Base-by-base conservation (phyloP, 163 green algal species). In the Botryococcus braunii region DNA sequence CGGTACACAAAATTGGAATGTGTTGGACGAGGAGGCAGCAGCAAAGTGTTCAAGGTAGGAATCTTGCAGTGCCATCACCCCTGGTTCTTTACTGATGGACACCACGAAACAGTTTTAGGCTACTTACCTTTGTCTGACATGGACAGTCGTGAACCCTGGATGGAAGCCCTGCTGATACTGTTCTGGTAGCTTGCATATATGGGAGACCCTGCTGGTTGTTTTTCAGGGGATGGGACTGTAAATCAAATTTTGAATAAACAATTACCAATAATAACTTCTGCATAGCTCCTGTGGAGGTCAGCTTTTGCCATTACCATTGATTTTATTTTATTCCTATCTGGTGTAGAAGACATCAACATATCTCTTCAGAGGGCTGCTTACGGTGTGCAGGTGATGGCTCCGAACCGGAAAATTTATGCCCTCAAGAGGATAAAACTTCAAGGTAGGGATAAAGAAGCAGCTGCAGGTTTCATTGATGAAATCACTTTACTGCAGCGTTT, bases 1-100 rank as follows among this genome's bases (percentile, higher is more conserved):
- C 68, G 74, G 7, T 98, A 98, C 79, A 86, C 86, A 67, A 98
- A 97, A 80, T 85, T 99, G 61, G 88, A 97, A 75, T 91, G 87
- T 61, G 85, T 97, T 21, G 93, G 93, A 0, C 80, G 88, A 17
- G 93, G 93, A 3, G 93, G 93, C 73, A 92, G 78, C 79, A 93
- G 83, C 83, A 97, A 96, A 77, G 92, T 97, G 9, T 97, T 88
- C 76, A 96, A 97, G 84, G 90, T 91, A 31, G 43, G 56, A 37
- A 40, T 21, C 11, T 49, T 62, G 31, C 13, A 6, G 2, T 43
- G 29, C 27, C 35, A 37, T 31, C 2, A 23, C 11, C 50, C 35
- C 49, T 31, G 4, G 50, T 8, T n/a, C n/a, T n/a, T n/a, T n/a
- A n/a, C n/a, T n/a, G n/a, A n/a, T n/a, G n/a, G n/a, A n/a, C n/a